A percentile compares a stretch with the other conserved stretches of the same genome.
phyloP scores from a whole-genome alignment of 2,329 filamentous ascomycete genomes.

The Penicillium sp. region DNA sequence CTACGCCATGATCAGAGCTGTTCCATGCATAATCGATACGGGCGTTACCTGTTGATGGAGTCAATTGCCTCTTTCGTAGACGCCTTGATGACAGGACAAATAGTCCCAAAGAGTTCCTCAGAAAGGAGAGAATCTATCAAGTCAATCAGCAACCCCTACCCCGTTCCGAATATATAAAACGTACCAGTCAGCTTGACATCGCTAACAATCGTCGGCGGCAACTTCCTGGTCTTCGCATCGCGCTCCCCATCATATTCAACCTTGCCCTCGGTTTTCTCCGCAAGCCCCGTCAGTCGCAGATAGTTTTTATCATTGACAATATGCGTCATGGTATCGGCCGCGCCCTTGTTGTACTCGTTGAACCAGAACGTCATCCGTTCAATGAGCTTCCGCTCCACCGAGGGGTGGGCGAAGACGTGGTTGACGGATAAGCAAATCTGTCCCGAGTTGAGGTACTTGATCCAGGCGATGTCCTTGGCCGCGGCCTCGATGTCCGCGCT shows the following conservation, averaged over 20 bases:
- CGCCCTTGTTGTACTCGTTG: conserved; percentile 29
- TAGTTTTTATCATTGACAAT: conserved; percentile 53
- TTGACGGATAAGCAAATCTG: conserved; percentile 44
- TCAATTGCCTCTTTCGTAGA: conserved; percentile 10
- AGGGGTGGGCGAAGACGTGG: conserved; percentile 52
- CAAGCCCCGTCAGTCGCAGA: conserved; percentile 44
- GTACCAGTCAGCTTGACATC: conserved; percentile 33
- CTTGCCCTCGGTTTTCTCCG: conserved; percentile 43
- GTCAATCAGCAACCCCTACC: too few relatives aligned
- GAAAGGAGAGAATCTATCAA: conserved; percentile 44
- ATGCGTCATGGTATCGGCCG: conserved; percentile 30
- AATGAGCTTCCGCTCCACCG: conserved; percentile 45
- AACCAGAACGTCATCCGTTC: conserved; percentile 39
- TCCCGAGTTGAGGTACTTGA: conserved; percentile 52
- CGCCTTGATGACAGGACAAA: conserved; percentile 48
- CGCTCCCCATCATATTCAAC: conserved; percentile 43
- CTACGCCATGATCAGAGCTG: conserved; percentile 26
- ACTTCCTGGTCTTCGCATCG: conserved; percentile 35
- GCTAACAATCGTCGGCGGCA: conserved; percentile 48
- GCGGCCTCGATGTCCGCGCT: conserved; percentile 50
- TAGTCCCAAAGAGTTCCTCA: conserved; percentile 54
- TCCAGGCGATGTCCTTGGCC: conserved; percentile 49
- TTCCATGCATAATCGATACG: too few relatives aligned
- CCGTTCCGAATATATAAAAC: not conserved
- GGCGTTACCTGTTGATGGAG: conserved; percentile 7